Base-by-base conservation (phyloP, 148 eudicot species). In the Vaccinium vitisidaea region DNA sequence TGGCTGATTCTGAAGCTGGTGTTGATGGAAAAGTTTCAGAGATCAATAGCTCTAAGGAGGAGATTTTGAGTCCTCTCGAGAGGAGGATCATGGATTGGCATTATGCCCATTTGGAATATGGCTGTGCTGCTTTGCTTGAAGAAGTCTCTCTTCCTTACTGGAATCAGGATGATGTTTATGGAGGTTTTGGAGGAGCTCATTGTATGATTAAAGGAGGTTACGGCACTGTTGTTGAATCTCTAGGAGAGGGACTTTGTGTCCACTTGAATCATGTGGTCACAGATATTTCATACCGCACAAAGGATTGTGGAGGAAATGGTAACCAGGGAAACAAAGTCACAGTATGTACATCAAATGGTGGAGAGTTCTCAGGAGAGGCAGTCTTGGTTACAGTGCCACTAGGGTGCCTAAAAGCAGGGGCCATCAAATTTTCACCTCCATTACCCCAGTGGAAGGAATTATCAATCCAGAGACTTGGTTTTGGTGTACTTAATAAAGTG, bases 181-280 rank as follows among this genome's bases (percentile, higher is more conserved):
- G 99, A 87, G 99, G 99, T 82, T 97, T 97, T 90, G 99, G 99
- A 58, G 99, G 99, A 46, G 98, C 99, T 74, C 99, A 97, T 84
- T 97, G 99, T 91, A 97, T 97, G 99, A 95, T 97, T 61, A 97
- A 95, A 94, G 99, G 99, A 84, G 99, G 98, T 81, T 97, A 97
- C 79, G 76, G 97, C 85, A 89, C 93, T 88, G 94, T 95, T 88
- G 97, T 95, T 86, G 98, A 97, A 75, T 93, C 99, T 74, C 89
- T 97, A 54, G 92, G 90, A 36, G 89, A 89, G 81, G 99, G 98
- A 83, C 92, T 97, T 86, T 82, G 89, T 86, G 89, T 95, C 82
- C 90, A 94, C 79, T 88, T 95, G 85, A 90, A 95, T 84, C 97
- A 97, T 80, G 93, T 92, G 75, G 99, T 97, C 23, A 90, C 97